Conservation (phyloP, 441 rosid genomes). For the Aquilaria agallochum region DNA sequence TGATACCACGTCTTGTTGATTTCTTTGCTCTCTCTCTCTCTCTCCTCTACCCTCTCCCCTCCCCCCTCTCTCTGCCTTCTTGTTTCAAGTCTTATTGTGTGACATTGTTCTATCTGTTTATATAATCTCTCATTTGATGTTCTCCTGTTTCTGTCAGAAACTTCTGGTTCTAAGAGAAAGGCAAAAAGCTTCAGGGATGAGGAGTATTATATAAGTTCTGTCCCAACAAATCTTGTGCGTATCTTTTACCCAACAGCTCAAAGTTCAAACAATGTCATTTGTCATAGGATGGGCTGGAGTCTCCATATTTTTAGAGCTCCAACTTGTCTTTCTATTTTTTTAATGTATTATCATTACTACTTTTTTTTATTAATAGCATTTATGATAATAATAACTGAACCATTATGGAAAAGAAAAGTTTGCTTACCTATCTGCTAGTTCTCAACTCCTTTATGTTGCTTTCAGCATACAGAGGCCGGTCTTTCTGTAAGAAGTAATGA, state of each 20-base stretch:
- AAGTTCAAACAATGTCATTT: constrained; percentile 3
- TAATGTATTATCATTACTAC: no score
- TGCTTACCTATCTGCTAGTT: neutral
- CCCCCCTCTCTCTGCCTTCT: constrained; percentile 5
- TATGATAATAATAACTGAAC: no score
- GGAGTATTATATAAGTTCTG: constrained; percentile 75
- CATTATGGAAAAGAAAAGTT: no score
- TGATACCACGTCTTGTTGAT: no score
- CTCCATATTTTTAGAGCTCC: neutral
- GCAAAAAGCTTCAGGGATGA: constrained; percentile 79
- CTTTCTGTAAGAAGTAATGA: constrained; percentile 69
- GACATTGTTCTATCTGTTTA: neutral
- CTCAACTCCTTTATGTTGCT: constrained; percentile 20
- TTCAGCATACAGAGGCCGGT: constrained; percentile 85
- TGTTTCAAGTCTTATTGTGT: neutral
- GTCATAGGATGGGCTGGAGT: neutral
- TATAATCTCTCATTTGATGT: constrained; percentile 8
- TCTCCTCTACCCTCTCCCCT: no score
- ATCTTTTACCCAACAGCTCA: neutral
- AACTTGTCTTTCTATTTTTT: neutral
- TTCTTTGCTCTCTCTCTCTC: no score
- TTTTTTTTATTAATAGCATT: no score
- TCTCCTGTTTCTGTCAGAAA: constrained; percentile 24
- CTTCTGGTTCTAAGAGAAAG: constrained; percentile 66
- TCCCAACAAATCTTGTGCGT: constrained; percentile 84